These are phyloP conservation scores for Trichoderma breve DNA, from an alignment of 2,329 filamentous ascomycete species.

Conservation along the genomic window DNA sequence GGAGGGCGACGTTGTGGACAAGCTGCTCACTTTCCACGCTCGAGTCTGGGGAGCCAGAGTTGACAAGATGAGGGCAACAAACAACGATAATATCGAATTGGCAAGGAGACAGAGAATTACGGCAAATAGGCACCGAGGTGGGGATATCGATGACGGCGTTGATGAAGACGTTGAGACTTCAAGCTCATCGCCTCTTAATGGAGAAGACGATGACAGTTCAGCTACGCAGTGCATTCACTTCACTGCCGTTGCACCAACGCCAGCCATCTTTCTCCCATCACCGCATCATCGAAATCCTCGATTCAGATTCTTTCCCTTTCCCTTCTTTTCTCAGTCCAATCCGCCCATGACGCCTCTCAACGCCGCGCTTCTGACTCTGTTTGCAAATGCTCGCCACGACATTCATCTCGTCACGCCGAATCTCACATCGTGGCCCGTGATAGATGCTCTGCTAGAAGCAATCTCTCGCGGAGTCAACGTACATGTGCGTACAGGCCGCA, in stretches of 20 bases:
- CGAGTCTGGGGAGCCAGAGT: constrained; percentile 59
- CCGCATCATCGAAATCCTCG: constrained; percentile 67
- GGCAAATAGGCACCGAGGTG: background rate
- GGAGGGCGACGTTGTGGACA: constrained; percentile 57
- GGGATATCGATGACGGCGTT: background rate
- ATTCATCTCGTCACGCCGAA: constrained; percentile 78
- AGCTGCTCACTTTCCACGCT: constrained; percentile 65
- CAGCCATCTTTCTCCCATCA: constrained; percentile 69
- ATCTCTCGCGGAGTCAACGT: constrained; percentile 67
- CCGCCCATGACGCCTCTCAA: constrained; percentile 68
- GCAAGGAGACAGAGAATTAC: background rate
- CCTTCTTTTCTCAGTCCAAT: constrained; percentile 48
- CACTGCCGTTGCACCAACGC: constrained; percentile 32
- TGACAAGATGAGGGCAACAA: background rate
- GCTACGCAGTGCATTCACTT: constrained; percentile 34
- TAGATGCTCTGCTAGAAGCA: constrained; percentile 60
- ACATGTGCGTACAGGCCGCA: constrained; percentile 62
- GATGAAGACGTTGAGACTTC: constrained; percentile 16
- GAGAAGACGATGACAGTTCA: constrained; percentile 23
- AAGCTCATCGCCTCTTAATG: constrained; percentile 19
- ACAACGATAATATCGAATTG: background rate
- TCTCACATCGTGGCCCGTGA: constrained; percentile 64
- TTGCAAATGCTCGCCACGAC: constrained; percentile 54
- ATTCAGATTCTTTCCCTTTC: constrained; percentile 59
- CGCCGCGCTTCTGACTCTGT: constrained; percentile 57